Conservation (phyloP, 495 filamentous ascomycete genomes). For the Trypethelium eluteriae region DNA sequence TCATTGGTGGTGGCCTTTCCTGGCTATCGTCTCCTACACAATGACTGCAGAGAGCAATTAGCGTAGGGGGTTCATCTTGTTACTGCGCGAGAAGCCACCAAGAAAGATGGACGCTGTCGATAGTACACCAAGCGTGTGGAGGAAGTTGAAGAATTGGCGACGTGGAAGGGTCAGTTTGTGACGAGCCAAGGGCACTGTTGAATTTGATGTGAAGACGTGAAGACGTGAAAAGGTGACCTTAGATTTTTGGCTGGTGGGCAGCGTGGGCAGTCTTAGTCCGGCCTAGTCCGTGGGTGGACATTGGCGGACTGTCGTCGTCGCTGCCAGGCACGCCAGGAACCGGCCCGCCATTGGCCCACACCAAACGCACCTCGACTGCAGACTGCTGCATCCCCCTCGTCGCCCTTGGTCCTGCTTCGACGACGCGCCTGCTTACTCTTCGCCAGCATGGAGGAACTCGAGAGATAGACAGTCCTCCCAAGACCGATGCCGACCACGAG, state of each 20-base stretch:
- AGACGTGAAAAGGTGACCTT: too few species aligned
- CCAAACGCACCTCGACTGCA: conserved; percentile 10
- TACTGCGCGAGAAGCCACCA: too few species aligned
- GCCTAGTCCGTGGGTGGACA: not conserved
- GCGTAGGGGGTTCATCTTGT: too few species aligned
- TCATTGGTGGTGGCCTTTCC: too few species aligned
- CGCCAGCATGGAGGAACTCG: not conserved
- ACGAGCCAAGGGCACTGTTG: not conserved
- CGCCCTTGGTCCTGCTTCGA: not conserved
- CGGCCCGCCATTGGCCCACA: not conserved
- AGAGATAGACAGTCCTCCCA: not conserved
- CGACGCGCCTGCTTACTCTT: not conserved
- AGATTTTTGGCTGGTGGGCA: too few species aligned
- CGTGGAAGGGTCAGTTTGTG: not conserved
- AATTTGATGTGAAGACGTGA: too few species aligned
- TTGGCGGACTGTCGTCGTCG: not conserved
- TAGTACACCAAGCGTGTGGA: not conserved
- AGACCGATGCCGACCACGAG: conserved; percentile 5
- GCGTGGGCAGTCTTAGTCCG: too few species aligned
- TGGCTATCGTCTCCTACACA: too few species aligned
- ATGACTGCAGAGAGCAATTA: too few species aligned
- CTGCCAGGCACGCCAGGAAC: conserved; percentile 12
- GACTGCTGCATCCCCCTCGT: conserved; percentile 7
- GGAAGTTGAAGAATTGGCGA: not conserved
- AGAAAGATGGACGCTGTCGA: too few species aligned